A percentile compares a stretch with the other conserved stretches of the same genome.
Evolutionary conservation across 1,284 basidiomycete genomes (phyloP).

Genomic region (Schizophyllum amplum): DNA sequence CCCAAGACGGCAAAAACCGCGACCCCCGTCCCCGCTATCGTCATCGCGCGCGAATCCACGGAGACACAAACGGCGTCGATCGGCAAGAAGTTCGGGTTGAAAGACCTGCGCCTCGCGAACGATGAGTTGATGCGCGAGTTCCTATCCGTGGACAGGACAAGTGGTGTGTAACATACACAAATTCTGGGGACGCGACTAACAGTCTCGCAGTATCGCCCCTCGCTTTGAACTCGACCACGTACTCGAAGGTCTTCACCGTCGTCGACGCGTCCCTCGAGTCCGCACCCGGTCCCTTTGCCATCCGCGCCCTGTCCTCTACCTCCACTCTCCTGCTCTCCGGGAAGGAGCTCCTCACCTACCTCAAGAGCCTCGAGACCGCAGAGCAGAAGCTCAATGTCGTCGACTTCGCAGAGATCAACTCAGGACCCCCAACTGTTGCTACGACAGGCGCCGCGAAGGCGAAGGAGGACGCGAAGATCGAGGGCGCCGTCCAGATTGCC

Average conservation of each 20-base stretch:
- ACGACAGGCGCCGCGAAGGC: constrained; percentile 35
- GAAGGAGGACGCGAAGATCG: constrained; percentile 74
- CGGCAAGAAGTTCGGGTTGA: constrained; percentile 79
- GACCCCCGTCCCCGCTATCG: constrained; percentile 77
- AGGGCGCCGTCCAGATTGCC: constrained; percentile 85
- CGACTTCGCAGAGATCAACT: constrained; percentile 56
- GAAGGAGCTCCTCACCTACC: constrained; percentile 64
- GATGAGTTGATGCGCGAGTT: constrained; percentile 86
- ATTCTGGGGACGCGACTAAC: no score
- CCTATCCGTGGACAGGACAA: constrained; percentile 81
- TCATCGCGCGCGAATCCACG: constrained; percentile 79
- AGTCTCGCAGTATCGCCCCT: constrained; percentile 66
- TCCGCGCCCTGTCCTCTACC: constrained; percentile 68
- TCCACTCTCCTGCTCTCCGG: constrained; percentile 74
- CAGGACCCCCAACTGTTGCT: constrained; percentile 17
- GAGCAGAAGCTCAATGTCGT: constrained; percentile 60
- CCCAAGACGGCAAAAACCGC: constrained; percentile 88
- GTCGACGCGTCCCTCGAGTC: constrained; percentile 72
- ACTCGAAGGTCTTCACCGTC: constrained; percentile 71
- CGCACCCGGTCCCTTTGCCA: constrained; percentile 56
- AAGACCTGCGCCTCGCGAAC: constrained; percentile 84
- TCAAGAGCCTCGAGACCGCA: constrained; percentile 61
- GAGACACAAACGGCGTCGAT: constrained; percentile 73
- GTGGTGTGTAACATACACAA: constrained; percentile 45
- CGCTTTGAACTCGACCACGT: constrained; percentile 60